Base-by-base conservation (phyloP, 768 basidiomycete genomes). In the Tremella fuciformis region DNA sequence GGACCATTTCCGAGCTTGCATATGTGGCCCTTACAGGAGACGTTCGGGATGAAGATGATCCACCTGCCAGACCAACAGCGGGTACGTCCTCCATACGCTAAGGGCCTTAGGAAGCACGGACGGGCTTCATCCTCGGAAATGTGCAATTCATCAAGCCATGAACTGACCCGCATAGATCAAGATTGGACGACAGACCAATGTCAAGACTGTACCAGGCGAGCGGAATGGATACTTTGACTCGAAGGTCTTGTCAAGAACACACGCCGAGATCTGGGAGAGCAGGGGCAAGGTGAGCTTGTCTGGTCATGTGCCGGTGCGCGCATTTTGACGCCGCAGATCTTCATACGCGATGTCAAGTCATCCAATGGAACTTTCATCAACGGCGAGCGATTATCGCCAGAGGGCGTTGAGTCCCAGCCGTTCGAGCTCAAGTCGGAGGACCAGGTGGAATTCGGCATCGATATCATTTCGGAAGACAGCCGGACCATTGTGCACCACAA, bases 341-440 rank as follows among this genome's bases (percentile, higher is more conserved):
- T 80, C 81, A 98, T 99, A 82, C 94, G 91, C 78, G 96, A 98
- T 77, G 91, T 97, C 74, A 94, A 94, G 80, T 91, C 88, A 64
- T 92, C 90, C 0, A 99, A 99, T 64, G 96, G 96, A 1, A 99
- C 96, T 6, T 99, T 98, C 75, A 92, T 99, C 76, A 97, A 99
- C 68, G 87, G 90, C 57, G 91, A 98, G 65, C 83, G 96, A 40
- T 85, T 98, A 49, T 90, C 88, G 63, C 82, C 83, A 2, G 94
- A 99, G 75, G 87, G 89, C 37, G 81, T 88, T 59, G 93, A 97
- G 79, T 90, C 88, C 0, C 89, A 93, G 19, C 90, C 92, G 0
- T 92, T 85, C 64, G 91, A 96, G 78, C 85, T 99, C 40, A 92
- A 97, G 79, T 87, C 85, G 49, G 93, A 94, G 73, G 93, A 98